These are phyloP conservation scores for Fusarium clavum DNA, from an alignment of 2,329 filamentous ascomycete species.

Conservation along the genomic window DNA sequence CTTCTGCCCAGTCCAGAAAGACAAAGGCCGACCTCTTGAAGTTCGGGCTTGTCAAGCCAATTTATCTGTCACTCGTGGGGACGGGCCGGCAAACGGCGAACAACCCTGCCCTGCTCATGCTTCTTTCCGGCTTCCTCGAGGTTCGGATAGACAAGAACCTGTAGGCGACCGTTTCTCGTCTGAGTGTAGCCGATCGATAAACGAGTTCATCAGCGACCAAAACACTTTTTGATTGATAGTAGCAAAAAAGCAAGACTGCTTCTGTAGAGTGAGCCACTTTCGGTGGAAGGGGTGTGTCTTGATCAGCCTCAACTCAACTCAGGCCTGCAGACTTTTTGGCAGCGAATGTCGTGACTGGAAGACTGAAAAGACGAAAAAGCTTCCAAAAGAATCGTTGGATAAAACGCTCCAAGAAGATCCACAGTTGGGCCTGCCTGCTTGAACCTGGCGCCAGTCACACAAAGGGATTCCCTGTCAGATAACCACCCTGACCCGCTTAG, in stretches of 20 bases:
- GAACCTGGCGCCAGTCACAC: slow-evolving; percentile 38
- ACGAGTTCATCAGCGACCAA: neutral
- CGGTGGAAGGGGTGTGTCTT: slow-evolving; percentile 18
- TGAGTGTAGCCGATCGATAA: neutral
- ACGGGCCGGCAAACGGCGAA: slow-evolving; percentile 17
- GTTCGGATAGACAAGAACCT: slow-evolving; percentile 8
- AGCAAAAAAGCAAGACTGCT: neutral
- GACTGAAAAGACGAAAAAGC: slow-evolving; percentile 31
- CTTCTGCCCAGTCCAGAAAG: neutral
- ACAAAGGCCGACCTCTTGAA: neutral
- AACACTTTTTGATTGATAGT: neutral
- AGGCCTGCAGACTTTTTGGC: slow-evolving; percentile 25
- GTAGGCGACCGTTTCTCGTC: neutral
- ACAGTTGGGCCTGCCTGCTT: slow-evolving; percentile 55
- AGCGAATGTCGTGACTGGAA: slow-evolving; percentile 36
- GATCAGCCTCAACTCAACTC: slow-evolving; percentile 22
- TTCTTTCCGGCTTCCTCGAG: slow-evolving; percentile 34
- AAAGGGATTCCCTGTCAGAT: slow-evolving; percentile 43
- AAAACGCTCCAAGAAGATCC: slow-evolving; percentile 43
- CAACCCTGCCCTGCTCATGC: slow-evolving; percentile 17
- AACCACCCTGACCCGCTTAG: slow-evolving; percentile 28
- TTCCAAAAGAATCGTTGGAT: slow-evolving; percentile 41
- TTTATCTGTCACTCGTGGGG: slow-evolving; percentile 23
- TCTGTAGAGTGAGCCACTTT: slow-evolving; percentile 5
- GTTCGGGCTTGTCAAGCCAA: slow-evolving; percentile 15